Conservation (phyloP, 2,329 filamentous ascomycete species). For the Chrysoporthe austroafricana region DNA sequence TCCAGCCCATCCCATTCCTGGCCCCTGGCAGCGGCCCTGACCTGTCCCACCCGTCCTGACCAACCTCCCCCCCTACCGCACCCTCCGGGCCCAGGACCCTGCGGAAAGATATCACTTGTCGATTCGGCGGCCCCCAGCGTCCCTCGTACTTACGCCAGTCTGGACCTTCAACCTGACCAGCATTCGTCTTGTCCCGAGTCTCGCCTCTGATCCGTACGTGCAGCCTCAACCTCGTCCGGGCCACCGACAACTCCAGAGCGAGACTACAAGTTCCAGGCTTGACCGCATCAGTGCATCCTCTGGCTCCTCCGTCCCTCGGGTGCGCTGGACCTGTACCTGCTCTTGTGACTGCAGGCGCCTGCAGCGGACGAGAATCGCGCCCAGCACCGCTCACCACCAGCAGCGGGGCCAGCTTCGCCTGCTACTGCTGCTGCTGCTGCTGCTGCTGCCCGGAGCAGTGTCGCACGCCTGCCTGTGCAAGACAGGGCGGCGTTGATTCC, state of each 20-base stretch:
- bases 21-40: neutral
- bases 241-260: neutral
- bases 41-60: neutral
- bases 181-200: neutral
- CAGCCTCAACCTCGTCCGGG: slow-evolving; percentile 1
- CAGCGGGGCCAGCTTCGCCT: slow-evolving; percentile 3
- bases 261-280: neutral
- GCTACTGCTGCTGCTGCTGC: no score
- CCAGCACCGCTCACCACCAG: slow-evolving; percentile 5
- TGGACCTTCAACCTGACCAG: neutral
- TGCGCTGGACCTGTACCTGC: slow-evolving; percentile 11
- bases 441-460: slow-evolving; percentile 5
- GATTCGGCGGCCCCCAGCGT: neutral
- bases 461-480: slow-evolving; percentile 21
- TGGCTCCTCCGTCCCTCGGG: slow-evolving; percentile 7
- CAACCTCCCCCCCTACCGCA: no score
- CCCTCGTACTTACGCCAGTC: slow-evolving; percentile 3
- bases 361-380: slow-evolving; percentile 16
- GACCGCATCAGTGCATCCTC: neutral
- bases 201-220: neutral
- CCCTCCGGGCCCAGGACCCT: neutral
- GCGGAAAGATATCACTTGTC: slow-evolving; percentile 14
- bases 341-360: slow-evolving; percentile 21
- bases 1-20: slow-evolving; percentile 15
- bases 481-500: slow-evolving; percentile 11